phyloP scores from a whole-genome alignment of 331 rosid species.

The Quercus lobata region DNA sequence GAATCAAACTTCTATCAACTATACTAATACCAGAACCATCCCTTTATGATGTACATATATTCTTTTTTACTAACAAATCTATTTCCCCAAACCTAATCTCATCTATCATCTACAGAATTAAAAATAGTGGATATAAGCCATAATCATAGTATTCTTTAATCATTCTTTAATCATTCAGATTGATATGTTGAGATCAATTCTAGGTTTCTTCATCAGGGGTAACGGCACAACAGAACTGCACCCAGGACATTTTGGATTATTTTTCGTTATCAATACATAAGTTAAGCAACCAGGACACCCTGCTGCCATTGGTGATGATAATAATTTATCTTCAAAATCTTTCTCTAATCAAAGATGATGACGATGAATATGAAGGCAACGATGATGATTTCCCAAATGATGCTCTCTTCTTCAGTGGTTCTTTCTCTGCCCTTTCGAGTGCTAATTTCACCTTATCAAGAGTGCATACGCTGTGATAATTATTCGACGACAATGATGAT shows the following conservation, averaged over 20 bases:
- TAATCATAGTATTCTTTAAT: conserved; percentile 8
- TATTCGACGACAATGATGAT: conserved; percentile 37
- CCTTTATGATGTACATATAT: conserved; percentile 49
- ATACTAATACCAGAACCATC: conserved; percentile 24
- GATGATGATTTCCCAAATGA: conserved; percentile 49
- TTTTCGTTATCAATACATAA: conserved; percentile 73
- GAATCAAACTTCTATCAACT: conserved; percentile 28
- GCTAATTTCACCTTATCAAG: conserved; percentile 93
- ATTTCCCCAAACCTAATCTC: conserved; percentile 35
- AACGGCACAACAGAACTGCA: conserved; percentile 71
- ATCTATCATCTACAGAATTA: conserved; percentile 61
- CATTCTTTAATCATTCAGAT: conserved; percentile 37
- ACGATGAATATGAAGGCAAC: conserved; percentile 57
- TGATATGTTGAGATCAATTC: conserved; percentile 79
- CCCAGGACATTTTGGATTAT: conserved; percentile 87
- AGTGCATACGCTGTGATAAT: conserved; percentile 84
- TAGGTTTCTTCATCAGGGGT: conserved; percentile 75
- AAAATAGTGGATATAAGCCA: neutral
- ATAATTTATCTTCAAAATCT: conserved; percentile 45
- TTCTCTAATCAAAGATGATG: conserved; percentile 68
- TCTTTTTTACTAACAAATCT: conserved; percentile 34
- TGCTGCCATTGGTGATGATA: conserved; percentile 68
- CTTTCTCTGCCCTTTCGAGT: conserved; percentile 83
- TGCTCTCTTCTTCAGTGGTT: conserved; percentile 53
- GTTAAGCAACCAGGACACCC: conserved; percentile 96